Evolutionary conservation across 768 basidiomycete genomes (phyloP).

Genomic region (Podaxis sp.): DNA sequence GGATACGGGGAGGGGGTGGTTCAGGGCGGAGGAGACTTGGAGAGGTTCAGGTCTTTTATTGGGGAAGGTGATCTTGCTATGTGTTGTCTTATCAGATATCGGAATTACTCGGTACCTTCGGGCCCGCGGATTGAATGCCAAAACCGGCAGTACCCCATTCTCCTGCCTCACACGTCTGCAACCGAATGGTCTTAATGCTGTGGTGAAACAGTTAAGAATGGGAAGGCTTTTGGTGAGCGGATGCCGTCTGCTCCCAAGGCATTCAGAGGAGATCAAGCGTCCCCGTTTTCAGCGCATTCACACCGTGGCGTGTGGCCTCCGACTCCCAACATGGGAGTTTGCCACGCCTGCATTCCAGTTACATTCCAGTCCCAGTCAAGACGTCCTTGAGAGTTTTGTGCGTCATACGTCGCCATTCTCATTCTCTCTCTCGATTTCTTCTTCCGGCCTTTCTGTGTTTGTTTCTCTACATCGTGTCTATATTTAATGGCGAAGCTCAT

Average conservation of each 20-base stretch:
- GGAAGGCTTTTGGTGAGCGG: slow-evolving; percentile 2
- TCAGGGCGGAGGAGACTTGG: slow-evolving; percentile 21
- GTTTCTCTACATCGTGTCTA: slow-evolving; percentile 10
- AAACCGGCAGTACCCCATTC: slow-evolving; percentile 12
- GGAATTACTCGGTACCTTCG: slow-evolving; percentile 28
- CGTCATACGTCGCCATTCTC: slow-evolving; percentile 8
- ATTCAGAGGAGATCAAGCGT: neutral
- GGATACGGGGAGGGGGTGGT: slow-evolving; percentile 10
- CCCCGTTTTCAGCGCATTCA: slow-evolving; percentile 10
- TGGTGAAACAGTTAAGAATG: slow-evolving; percentile 7
- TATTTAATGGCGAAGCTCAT: slow-evolving; percentile 1
- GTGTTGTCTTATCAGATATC: slow-evolving; percentile 55
- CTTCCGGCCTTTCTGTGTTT: neutral
- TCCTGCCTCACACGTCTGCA: slow-evolving; percentile 12
- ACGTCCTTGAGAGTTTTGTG: slow-evolving; percentile 9
- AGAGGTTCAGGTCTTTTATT: slow-evolving; percentile 14
- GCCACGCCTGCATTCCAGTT: slow-evolving; percentile 16
- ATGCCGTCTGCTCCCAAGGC: slow-evolving; percentile 5
- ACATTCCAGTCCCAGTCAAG: slow-evolving; percentile 8
- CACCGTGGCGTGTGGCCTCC: slow-evolving; percentile 21
- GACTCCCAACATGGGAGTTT: slow-evolving; percentile 14
- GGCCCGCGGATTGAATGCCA: slow-evolving; percentile 13
- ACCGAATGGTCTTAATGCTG: slow-evolving; percentile 8
- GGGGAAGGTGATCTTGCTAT: slow-evolving; percentile 12
- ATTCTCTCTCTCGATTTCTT: slow-evolving; percentile 7